phyloP scores from a whole-genome alignment of 1,284 basidiomycete genomes.

The Ceratorhiza oryzae-sativae region DNA sequence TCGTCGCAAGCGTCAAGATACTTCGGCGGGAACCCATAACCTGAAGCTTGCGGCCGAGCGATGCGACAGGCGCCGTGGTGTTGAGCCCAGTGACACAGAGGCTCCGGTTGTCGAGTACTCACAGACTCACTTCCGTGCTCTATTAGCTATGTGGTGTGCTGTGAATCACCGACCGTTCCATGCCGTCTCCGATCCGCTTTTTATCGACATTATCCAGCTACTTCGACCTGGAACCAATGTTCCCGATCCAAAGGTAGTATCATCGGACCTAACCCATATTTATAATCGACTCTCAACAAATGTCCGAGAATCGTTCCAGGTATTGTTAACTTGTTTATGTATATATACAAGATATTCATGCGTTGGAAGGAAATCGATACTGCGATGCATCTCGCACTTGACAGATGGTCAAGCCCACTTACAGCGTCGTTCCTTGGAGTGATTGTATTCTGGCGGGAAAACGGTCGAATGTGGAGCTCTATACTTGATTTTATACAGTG shows the following conservation, averaged over 20 bases:
- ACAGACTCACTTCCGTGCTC: neutral
- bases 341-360: neutral
- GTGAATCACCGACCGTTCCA: constrained; percentile 15
- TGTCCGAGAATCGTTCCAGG: neutral
- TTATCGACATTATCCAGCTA: neutral
- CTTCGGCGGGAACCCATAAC: neutral
- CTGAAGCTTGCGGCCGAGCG: neutral
- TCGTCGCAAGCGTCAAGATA: neutral
- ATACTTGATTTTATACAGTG: constrained; percentile 29
- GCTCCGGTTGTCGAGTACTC: neutral
- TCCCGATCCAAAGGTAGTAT: constrained; percentile 4
- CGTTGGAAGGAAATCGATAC: neutral
- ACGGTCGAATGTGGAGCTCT: neutral
- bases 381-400: constrained; percentile 20
- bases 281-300: neutral
- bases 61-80: constrained; percentile 1
- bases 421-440: constrained; percentile 22
- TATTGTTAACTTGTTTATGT: neutral
- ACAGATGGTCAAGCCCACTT: constrained; percentile 30
- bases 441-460: constrained; percentile 17
- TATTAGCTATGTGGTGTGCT: neutral
- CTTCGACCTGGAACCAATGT: neutral
- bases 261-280: constrained; percentile 1
- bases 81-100: neutral
- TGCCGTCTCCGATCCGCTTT: neutral